These are phyloP conservation scores for Termitomyces sp. DNA, from an alignment of 768 basidiomycete species.

Conservation along the genomic window DNA sequence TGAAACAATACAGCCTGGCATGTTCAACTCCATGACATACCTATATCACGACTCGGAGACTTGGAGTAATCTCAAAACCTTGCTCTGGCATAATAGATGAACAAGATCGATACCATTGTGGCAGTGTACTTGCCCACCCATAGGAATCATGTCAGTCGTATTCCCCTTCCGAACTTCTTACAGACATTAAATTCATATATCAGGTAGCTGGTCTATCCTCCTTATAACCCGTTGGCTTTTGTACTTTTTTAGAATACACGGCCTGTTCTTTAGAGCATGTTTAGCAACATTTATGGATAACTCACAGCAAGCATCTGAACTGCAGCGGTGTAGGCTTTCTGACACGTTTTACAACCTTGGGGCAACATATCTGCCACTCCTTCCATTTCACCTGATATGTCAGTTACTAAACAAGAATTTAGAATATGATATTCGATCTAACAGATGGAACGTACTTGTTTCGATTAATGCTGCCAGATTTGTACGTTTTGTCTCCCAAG, in stretches of 20 bases:
- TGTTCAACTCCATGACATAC: slow-evolving; percentile 96
- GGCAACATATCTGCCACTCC: slow-evolving; percentile 37
- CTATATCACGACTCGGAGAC: slow-evolving; percentile 89
- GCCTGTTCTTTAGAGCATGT: slow-evolving; percentile 3
- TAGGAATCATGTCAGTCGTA: not conserved
- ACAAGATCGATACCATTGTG: slow-evolving; percentile 2
- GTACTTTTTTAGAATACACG: slow-evolving; percentile 36
- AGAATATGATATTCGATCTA: not conserved
- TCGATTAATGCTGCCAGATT: slow-evolving; percentile 42
- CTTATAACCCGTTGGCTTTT: slow-evolving; percentile 54
- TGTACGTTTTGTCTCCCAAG: slow-evolving; percentile 50
- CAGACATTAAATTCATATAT: not conserved
- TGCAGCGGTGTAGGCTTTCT: slow-evolving; percentile 58
- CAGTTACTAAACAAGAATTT: slow-evolving; percentile 39
- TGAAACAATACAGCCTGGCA: slow-evolving; percentile 92
- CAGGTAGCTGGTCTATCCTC: slow-evolving; percentile 42
- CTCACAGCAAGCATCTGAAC: slow-evolving; percentile 65
- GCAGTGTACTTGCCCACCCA: not conserved
- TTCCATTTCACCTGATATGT: slow-evolving; percentile 65
- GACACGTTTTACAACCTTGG: slow-evolving; percentile 44
- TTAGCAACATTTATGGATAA: not conserved
- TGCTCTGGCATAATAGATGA: slow-evolving; percentile 90
- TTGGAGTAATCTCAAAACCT: slow-evolving; percentile 77
- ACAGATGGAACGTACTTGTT: slow-evolving; percentile 35
- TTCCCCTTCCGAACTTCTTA: not conserved